These are phyloP conservation scores for Cryphonectria radicalis DNA, from an alignment of 2,329 filamentous ascomycete species.

Conservation along the genomic window DNA sequence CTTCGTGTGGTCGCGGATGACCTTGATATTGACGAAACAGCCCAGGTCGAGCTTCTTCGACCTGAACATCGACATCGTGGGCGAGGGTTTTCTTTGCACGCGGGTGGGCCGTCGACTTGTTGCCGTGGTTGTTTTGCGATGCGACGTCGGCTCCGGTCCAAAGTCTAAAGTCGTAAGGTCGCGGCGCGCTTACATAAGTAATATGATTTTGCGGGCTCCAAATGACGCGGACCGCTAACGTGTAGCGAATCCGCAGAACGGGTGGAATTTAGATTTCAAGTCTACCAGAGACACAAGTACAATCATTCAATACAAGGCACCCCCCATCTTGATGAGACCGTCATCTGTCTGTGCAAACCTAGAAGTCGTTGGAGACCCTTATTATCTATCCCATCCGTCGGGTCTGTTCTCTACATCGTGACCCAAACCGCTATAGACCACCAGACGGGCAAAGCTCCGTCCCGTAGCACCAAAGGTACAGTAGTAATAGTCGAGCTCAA, in stretches of 20 bases:
- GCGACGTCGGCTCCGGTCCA: background rate
- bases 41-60: slow-evolving; percentile 88
- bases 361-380: background rate
- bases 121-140: background rate
- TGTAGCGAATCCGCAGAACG: too few relatives aligned
- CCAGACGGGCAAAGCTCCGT: background rate
- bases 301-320: background rate
- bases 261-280: background rate
- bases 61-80: slow-evolving; percentile 80
- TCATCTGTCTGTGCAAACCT: background rate
- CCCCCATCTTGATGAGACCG: background rate
- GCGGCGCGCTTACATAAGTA: slow-evolving; percentile 15
- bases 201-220: background rate
- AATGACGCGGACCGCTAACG: background rate
- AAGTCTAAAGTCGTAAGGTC: background rate
- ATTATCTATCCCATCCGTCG: background rate
- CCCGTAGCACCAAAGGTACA: background rate
- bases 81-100: background rate
- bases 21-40: slow-evolving; percentile 83
- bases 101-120: background rate
- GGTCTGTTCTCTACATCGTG: slow-evolving; percentile 1
- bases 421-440: slow-evolving; percentile 2
- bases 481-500: slow-evolving; percentile 12
- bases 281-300: background rate
- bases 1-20: slow-evolving; percentile 95